These are phyloP conservation scores for Camelina sativa DNA, from an alignment of 345 rosid species.

Conservation along the genomic window DNA sequence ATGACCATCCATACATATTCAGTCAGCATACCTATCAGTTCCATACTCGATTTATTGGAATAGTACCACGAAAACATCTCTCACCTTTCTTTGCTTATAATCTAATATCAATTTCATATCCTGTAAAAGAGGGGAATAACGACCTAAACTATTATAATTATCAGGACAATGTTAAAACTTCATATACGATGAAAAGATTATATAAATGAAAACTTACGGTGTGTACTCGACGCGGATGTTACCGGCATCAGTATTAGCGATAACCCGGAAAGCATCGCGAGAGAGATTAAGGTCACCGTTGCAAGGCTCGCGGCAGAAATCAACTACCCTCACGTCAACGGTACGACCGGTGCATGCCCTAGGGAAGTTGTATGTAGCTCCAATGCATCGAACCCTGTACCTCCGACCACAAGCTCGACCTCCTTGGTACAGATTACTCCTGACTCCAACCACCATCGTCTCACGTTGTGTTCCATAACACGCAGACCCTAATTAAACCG, in stretches of 20 bases:
- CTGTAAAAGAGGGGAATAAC: background rate
- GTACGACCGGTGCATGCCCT: conserved; percentile 49
- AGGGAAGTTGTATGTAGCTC: conserved; percentile 33
- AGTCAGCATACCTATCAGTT: background rate
- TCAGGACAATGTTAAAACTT: background rate
- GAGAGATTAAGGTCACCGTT: conserved; percentile 56
- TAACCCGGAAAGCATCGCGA: conserved; percentile 54
- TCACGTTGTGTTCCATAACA: conserved; percentile 44
- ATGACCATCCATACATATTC: background rate
- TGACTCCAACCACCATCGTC: conserved; percentile 51
- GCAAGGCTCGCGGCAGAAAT: conserved; percentile 50
- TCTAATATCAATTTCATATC: conserved; percentile 28
- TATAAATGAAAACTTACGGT: conserved; percentile 31
- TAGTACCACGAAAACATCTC: conserved; percentile 6
- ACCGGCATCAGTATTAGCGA: conserved; percentile 57
- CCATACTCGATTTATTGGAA: conserved; percentile 24
- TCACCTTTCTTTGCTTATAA: background rate
- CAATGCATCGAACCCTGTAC: conserved; percentile 52
- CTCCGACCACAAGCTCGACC: conserved; percentile 56
- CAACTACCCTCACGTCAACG: conserved; percentile 51
- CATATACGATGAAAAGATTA: no score
- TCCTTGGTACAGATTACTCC: conserved; percentile 41
- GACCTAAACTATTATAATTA: background rate
- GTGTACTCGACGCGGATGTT: conserved; percentile 40
- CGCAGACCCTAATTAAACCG: conserved; percentile 42